These are phyloP conservation scores for Silene noctiflora DNA, from an alignment of 179 eudicot genomes.

Conservation along the genomic window DNA sequence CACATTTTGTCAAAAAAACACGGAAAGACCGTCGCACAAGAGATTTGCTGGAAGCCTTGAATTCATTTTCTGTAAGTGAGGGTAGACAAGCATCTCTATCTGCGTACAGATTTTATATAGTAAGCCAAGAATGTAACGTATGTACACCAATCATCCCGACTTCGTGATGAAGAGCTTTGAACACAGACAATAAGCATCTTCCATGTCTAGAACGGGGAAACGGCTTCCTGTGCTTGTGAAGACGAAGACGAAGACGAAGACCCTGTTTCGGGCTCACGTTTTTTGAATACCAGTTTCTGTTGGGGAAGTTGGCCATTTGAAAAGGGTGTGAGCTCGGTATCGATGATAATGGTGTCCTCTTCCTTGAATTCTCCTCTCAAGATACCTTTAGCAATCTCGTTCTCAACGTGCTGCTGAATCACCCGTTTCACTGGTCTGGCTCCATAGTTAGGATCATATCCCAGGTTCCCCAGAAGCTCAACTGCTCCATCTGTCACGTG, in stretches of 20 bases:
- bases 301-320: conserved; percentile 82
- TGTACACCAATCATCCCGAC: background rate
- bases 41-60: too few species aligned
- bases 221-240: conserved; percentile 40
- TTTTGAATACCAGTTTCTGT: conserved; percentile 61
- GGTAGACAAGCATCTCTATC: background rate
- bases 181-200: background rate
- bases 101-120: background rate
- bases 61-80: background rate
- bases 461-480: conserved; percentile 75
- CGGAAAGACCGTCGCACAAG: too few species aligned
- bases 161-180: background rate
- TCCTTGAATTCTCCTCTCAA: conserved; percentile 85
- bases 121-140: background rate
- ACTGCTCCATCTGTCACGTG: conserved; percentile 69
- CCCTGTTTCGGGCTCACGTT: conserved; percentile 39
- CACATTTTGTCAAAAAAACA: too few species aligned
- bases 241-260: conserved; percentile 30
- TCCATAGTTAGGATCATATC: conserved; percentile 93
- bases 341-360: conserved; percentile 63
- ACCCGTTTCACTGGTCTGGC: conserved; percentile 92
- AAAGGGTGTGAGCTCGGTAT: conserved; percentile 71
- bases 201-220: conserved; percentile 34
- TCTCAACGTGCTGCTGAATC: conserved; percentile 81
- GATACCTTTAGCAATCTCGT: conserved; percentile 87